Percentiles rank a stretch among this genome's conserved stretches.
Evolutionary conservation across 1,284 basidiomycete species (phyloP).

Genomic region (Rhodotorula sp.): DNA sequence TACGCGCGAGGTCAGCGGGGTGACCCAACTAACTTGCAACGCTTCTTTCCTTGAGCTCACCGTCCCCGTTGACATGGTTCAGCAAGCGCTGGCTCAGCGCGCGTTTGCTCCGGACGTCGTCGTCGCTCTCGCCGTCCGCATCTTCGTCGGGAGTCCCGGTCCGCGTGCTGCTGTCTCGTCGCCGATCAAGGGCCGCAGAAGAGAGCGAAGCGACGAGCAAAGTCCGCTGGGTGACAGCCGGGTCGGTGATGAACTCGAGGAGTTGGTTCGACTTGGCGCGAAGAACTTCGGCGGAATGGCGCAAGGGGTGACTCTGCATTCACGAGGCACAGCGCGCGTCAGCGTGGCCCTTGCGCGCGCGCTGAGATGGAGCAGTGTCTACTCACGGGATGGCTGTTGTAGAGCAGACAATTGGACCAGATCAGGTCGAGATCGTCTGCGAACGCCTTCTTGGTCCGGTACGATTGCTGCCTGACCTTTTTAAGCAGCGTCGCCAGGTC

Average conservation of each 20-base stretch:
- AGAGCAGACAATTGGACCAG: slow-evolving; percentile 91
- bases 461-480: slow-evolving; percentile 74
- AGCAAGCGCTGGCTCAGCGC: slow-evolving; percentile 26
- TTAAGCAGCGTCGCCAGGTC: slow-evolving; percentile 81
- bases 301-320: slow-evolving; percentile 69
- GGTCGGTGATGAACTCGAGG: slow-evolving; percentile 82
- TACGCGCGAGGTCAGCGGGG: neutral
- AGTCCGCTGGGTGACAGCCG: slow-evolving; percentile 43
- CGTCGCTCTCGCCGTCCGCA: slow-evolving; percentile 37
- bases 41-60: neutral
- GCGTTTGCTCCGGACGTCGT: slow-evolving; percentile 28
- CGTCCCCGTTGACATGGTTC: slow-evolving; percentile 31
- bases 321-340: neutral
- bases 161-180: slow-evolving; percentile 14
- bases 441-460: slow-evolving; percentile 90
- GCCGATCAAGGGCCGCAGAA: slow-evolving; percentile 5
- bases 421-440: slow-evolving; percentile 90
- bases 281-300: slow-evolving; percentile 71
- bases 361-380: neutral
- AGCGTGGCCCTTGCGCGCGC: neutral
- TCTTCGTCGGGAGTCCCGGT: slow-evolving; percentile 33
- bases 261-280: slow-evolving; percentile 75
- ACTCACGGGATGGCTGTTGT: slow-evolving; percentile 83
- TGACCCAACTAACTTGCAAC: too few relatives aligned
- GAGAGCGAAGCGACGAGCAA: slow-evolving; percentile 19